These are phyloP conservation scores for Trichoderma endophyticum DNA, from an alignment of 2,329 filamentous ascomycete species.

Conservation along the genomic window DNA sequence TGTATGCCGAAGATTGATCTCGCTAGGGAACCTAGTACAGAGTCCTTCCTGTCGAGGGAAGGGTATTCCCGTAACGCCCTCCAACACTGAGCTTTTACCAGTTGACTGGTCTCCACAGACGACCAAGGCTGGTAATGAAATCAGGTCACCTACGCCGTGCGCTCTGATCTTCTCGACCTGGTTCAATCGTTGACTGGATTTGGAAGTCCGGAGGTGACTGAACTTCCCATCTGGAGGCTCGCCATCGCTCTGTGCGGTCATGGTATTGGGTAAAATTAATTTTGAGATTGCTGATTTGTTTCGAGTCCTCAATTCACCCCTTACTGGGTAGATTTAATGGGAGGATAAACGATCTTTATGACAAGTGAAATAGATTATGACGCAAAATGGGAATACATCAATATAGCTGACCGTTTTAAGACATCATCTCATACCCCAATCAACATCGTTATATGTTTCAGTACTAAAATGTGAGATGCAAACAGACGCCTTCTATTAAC, in stretches of 20 bases:
- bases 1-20: conserved; percentile 46
- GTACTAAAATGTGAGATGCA: neutral
- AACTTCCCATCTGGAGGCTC: neutral
- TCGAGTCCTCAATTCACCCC: neutral
- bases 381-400: neutral
- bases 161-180: neutral
- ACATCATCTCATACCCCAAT: neutral
- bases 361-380: neutral
- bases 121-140: conserved; percentile 44
- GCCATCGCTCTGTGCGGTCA: neutral
- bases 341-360: neutral
- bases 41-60: conserved; percentile 52
- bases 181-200: neutral
- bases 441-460: neutral
- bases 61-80: conserved; percentile 53
- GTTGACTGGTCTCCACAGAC: conserved; percentile 55
- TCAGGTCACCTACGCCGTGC: neutral
- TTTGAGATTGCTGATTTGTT: neutral
- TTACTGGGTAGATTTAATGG: neutral
- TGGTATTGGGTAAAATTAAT: neutral
- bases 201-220: neutral
- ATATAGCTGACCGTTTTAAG: neutral
- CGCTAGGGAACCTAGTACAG: conserved; percentile 55
- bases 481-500: neutral
- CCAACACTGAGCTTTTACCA: conserved; percentile 57